phyloP scores from a whole-genome alignment of 306 rosid species.

The Sicyos edulis region DNA sequence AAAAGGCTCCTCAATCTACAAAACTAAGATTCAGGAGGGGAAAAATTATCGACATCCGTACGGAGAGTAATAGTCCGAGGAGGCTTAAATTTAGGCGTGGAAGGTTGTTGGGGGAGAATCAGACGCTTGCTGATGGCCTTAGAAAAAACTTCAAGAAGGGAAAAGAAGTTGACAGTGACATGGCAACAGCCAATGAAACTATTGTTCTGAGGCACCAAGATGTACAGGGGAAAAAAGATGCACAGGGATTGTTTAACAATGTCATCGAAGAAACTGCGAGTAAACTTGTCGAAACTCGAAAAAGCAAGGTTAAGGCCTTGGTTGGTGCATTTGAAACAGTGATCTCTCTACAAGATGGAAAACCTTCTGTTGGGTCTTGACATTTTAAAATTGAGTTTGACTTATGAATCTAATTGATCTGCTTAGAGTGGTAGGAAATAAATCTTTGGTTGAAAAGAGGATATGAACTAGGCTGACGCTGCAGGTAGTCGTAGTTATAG shows the following conservation, averaged over 20 bases:
- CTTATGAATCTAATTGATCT: no score
- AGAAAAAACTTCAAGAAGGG: constrained; percentile 48
- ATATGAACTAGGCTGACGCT: not conserved
- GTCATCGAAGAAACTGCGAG: constrained; percentile 92
- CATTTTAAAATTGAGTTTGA: not conserved
- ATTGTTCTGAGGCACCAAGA: constrained; percentile 76
- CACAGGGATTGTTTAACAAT: constrained; percentile 64
- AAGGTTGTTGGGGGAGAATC: constrained; percentile 36
- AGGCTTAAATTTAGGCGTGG: constrained; percentile 66
- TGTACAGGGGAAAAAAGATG: constrained; percentile 61
- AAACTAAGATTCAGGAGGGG: constrained; percentile 60
- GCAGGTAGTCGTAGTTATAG: not conserved
- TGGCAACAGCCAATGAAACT: constrained; percentile 31
- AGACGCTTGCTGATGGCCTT: constrained; percentile 19
- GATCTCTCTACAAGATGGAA: constrained; percentile 83
- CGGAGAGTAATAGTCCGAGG: constrained; percentile 45
- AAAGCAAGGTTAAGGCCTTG: constrained; percentile 96
- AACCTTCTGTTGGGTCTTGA: constrained; percentile 45
- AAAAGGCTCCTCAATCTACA: constrained; percentile 31
- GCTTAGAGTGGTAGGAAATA: no score
- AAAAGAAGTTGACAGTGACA: constrained; percentile 24
- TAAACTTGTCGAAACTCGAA: constrained; percentile 63
- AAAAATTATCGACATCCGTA: constrained; percentile 43
- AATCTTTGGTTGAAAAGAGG: not conserved
- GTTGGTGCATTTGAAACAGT: constrained; percentile 98